Percentiles rank a stretch among this genome's conserved stretches.
These are phyloP conservation scores for Chlorella sorokiniana DNA, from an alignment of 139 green algal species.

Conservation along the genomic window DNA sequence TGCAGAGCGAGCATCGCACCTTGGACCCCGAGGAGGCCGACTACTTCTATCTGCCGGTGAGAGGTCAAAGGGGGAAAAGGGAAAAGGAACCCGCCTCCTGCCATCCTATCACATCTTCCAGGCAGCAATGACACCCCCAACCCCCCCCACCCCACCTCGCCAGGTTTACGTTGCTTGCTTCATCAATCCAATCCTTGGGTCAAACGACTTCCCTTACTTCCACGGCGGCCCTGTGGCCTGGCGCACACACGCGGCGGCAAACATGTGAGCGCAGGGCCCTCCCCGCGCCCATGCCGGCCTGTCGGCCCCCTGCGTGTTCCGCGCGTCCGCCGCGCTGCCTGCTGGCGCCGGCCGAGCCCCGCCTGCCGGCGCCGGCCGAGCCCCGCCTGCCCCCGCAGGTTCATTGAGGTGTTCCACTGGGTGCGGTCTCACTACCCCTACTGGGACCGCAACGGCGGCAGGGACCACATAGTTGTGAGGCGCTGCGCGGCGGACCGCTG, in stretches of 20 bases:
- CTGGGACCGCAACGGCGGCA: conserved; percentile 61
- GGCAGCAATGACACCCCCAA: background rate
- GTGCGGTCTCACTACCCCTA: conserved; percentile 46
- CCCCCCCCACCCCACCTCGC: background rate
- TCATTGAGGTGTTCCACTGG: conserved; percentile 50
- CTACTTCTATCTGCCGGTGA: conserved; percentile 63
- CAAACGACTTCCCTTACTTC: conserved; percentile 42
- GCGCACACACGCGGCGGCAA: background rate
- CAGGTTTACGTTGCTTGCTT: conserved; percentile 51
- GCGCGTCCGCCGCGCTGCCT: background rate
- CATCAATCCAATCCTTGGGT: conserved; percentile 48
- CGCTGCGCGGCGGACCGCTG: background rate
- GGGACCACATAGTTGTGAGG: conserved; percentile 65
- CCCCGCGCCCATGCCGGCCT: background rate
- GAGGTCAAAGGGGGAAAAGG: background rate
- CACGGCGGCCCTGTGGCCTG: conserved; percentile 3
- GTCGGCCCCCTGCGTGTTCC: background rate
- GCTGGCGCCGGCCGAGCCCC: too few species aligned
- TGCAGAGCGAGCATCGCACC: conserved; percentile 57
- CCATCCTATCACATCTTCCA: background rate
- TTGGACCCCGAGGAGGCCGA: conserved; percentile 64
- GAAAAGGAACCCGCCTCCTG: background rate
- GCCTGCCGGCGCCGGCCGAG: background rate
- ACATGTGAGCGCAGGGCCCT: conserved; percentile 4
- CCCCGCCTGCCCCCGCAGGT: background rate